phyloP scores from a whole-genome alignment of 192 early-diverging fungal species.

The Mortierella alpina region DNA sequence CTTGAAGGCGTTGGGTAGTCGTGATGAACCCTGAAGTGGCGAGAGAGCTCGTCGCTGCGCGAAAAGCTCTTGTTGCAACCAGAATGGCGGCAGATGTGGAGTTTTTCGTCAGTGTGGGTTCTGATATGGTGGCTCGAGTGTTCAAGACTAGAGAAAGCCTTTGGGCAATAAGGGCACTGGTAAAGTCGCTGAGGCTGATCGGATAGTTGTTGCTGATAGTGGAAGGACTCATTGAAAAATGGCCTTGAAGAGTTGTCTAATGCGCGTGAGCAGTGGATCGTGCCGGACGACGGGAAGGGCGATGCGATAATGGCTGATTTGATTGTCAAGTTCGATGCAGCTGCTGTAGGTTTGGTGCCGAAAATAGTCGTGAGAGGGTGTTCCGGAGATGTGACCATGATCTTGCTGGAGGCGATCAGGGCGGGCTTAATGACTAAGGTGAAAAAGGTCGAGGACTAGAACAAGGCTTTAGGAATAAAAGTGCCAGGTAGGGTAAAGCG shows the following conservation, averaged over 20 bases:
- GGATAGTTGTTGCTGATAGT: background rate
- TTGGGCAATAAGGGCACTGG: conserved; percentile 75
- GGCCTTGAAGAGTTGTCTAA: background rate
- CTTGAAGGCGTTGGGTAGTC: conserved; percentile 16
- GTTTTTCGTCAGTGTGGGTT: conserved; percentile 86
- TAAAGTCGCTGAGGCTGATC: conserved; percentile 61
- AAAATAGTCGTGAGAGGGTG: background rate
- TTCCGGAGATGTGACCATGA: background rate
- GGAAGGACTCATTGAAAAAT: conserved; percentile 9
- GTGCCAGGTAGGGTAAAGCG: too few species aligned
- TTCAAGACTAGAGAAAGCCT: conserved; percentile 77
- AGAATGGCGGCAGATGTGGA: conserved; percentile 73
- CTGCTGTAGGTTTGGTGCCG: background rate
- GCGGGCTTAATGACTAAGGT: background rate
- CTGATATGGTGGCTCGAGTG: conserved; percentile 81
- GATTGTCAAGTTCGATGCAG: background rate
- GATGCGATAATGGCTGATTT: too few species aligned
- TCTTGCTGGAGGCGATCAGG: background rate
- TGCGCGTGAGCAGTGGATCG: background rate
- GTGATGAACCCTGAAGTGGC: conserved; percentile 69
- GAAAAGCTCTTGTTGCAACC: conserved; percentile 83
- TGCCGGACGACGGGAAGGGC: too few species aligned
- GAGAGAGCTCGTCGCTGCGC: conserved; percentile 79
- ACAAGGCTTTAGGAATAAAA: too few species aligned
- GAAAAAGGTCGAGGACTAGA: background rate